These are phyloP conservation scores for Myxozyma mucilagina DNA, from an alignment of 805 yeast genomes.

Conservation along the genomic window DNA sequence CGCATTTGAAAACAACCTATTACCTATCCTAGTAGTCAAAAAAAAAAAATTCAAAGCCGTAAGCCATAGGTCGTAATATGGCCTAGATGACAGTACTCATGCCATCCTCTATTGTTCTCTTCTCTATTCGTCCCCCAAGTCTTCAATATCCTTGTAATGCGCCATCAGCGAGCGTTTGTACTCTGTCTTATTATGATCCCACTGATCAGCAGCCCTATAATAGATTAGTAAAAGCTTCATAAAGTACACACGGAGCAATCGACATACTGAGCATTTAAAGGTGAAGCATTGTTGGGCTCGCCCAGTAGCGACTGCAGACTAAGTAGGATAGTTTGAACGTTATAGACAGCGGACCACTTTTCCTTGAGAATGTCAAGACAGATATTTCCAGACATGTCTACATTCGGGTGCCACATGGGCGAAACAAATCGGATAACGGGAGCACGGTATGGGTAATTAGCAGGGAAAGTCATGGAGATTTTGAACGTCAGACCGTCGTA, in stretches of 20 bases:
- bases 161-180: slow-evolving; percentile 44
- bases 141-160: slow-evolving; percentile 44
- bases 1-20: not conserved
- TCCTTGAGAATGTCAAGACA: slow-evolving; percentile 65
- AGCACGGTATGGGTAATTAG: slow-evolving; percentile 58
- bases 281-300: slow-evolving; percentile 61
- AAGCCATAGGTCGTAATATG: not conserved
- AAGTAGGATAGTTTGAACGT: slow-evolving; percentile 59
- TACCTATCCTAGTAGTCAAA: not conserved
- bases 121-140: slow-evolving; percentile 27
- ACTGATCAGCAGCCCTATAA: slow-evolving; percentile 51
- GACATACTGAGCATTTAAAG: slow-evolving; percentile 50
- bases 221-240: not conserved
- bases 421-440: slow-evolving; percentile 57
- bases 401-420: slow-evolving; percentile 68
- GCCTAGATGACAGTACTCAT: not conserved
- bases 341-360: slow-evolving; percentile 64
- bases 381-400: slow-evolving; percentile 63
- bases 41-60: not conserved
- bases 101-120: not conserved
- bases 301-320: slow-evolving; percentile 61
- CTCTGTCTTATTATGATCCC: slow-evolving; percentile 50
- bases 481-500: slow-evolving; percentile 57
- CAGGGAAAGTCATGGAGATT: slow-evolving; percentile 53
- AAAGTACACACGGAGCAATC: not conserved